Percentiles rank a stretch among this genome's conserved stretches.
Conservation (phyloP, 306 rosid genomes). For the Pterocarpus macrocarpus region DNA sequence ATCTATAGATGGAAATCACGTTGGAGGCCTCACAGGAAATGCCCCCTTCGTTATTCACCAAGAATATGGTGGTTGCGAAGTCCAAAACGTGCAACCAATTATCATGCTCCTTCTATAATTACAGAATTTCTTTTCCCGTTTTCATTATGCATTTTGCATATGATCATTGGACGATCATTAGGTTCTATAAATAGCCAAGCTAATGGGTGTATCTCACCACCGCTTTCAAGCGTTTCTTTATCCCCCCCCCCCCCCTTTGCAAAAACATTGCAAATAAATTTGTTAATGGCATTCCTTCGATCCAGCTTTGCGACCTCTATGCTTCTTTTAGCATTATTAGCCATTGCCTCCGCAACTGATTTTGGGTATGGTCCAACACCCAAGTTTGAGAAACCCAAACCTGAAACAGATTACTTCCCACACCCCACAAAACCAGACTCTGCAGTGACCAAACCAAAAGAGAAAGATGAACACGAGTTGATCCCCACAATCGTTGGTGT, state of each 20-base stretch:
- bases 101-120: background rate
- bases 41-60: background rate
- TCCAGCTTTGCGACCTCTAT: constrained; percentile 29
- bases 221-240: constrained; percentile 22
- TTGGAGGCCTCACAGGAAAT: no score
- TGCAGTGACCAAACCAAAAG: constrained; percentile 24
- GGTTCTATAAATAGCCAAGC: constrained; percentile 41
- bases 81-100: constrained; percentile 46
- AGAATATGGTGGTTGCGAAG: background rate
- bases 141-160: background rate
- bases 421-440: constrained; percentile 24
- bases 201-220: constrained; percentile 7
- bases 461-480: background rate
- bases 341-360: constrained; percentile 53
- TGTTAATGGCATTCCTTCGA: constrained; percentile 30
- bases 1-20: constrained; percentile 31
- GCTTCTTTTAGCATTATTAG: constrained; percentile 49
- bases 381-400: constrained; percentile 10
- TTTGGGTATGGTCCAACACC: constrained; percentile 47
- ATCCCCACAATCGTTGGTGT: constrained; percentile 46
- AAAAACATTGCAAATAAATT: constrained; percentile 27
- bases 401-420: constrained; percentile 2
- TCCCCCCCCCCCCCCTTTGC: background rate
- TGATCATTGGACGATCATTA: background rate
- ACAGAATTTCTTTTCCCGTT: background rate